Conservation (phyloP, 2,329 filamentous ascomycete species). For the Penicillium sp. region DNA sequence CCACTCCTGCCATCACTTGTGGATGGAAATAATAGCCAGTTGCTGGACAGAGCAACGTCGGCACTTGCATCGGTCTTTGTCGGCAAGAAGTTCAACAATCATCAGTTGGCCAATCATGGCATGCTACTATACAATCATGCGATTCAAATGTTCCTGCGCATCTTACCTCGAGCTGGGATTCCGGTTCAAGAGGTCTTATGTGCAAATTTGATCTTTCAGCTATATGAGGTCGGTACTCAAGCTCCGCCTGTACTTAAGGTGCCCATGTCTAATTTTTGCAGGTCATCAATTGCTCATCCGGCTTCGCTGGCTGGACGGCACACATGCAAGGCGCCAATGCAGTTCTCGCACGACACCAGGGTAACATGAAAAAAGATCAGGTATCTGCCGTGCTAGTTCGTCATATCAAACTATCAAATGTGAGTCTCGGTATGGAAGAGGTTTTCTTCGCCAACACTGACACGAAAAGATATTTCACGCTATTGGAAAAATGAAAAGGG, state of each 20-base stretch:
- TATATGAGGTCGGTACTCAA: conserved; percentile 13
- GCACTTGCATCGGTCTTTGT: conserved; percentile 20
- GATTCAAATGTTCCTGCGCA: conserved; percentile 12
- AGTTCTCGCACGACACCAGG: conserved; percentile 13
- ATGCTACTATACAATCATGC: conserved; percentile 15
- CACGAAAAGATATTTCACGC: conserved; percentile 15
- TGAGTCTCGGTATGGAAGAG: not conserved
- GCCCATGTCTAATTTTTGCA: conserved; percentile 1
- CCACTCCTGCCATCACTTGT: conserved; percentile 12
- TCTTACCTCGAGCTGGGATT: conserved; percentile 8
- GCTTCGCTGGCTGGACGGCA: conserved; percentile 17
- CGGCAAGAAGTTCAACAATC: conserved; percentile 15
- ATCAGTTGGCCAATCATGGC: conserved; percentile 12
- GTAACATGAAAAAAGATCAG: conserved; percentile 8
- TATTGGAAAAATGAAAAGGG: conserved; percentile 15
- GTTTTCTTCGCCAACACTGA: not conserved
- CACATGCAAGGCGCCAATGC: conserved; percentile 21
- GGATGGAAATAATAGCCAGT: conserved; percentile 14
- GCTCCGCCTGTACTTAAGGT: not conserved
- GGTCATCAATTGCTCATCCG: conserved; percentile 17
- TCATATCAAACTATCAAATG: conserved; percentile 17
- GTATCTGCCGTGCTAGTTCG: conserved; percentile 13
- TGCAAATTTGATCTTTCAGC: conserved; percentile 18
- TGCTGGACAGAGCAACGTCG: conserved; percentile 15
- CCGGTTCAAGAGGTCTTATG: conserved; percentile 17